Percentiles rank a stretch among this genome's conserved stretches.
Evolutionary conservation across 2,329 filamentous ascomycete genomes (phyloP).

Genomic region (Penicillium nordicum): DNA sequence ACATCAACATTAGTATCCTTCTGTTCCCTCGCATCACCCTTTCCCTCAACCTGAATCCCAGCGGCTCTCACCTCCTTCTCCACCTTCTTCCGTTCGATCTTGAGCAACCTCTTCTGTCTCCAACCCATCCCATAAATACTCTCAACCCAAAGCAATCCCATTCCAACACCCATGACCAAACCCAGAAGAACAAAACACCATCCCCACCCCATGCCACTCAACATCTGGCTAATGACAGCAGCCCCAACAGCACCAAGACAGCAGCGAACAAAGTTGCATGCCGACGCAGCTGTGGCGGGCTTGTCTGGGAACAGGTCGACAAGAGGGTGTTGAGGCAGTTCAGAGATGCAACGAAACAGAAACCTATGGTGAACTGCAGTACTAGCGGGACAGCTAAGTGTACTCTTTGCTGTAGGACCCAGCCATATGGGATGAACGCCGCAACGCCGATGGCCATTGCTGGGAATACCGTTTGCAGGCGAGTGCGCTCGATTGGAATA

Average conservation of each 20-base stretch:
- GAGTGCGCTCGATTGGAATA: slow-evolving; percentile 41
- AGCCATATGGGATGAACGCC: slow-evolving; percentile 32
- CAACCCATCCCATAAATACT: slow-evolving; percentile 19
- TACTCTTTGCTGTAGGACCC: slow-evolving; percentile 24
- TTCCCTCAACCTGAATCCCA: background rate
- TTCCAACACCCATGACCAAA: slow-evolving; percentile 9
- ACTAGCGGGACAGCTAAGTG: slow-evolving; percentile 27
- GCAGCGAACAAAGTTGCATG: slow-evolving; percentile 31
- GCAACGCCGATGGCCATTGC: slow-evolving; percentile 24
- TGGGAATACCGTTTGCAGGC: slow-evolving; percentile 27
- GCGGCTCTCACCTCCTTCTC: background rate
- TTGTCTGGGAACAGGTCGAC: slow-evolving; percentile 29
- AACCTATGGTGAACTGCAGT: slow-evolving; percentile 33
- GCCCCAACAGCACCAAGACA: slow-evolving; percentile 28
- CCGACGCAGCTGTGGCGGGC: slow-evolving; percentile 29
- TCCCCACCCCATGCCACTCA: slow-evolving; percentile 25
- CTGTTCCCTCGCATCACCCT: background rate
- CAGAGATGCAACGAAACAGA: slow-evolving; percentile 22
- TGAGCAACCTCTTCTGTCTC: slow-evolving; percentile 16
- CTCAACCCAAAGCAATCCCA: slow-evolving; percentile 20
- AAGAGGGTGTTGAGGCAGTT: slow-evolving; percentile 27
- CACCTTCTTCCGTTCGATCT: slow-evolving; percentile 9
- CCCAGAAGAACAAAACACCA: slow-evolving; percentile 31
- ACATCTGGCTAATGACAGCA: slow-evolving; percentile 26
- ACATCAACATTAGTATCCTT: background rate